These are phyloP conservation scores for Cicer cuneatum DNA, from an alignment of 306 rosid species.

Conservation along the genomic window DNA sequence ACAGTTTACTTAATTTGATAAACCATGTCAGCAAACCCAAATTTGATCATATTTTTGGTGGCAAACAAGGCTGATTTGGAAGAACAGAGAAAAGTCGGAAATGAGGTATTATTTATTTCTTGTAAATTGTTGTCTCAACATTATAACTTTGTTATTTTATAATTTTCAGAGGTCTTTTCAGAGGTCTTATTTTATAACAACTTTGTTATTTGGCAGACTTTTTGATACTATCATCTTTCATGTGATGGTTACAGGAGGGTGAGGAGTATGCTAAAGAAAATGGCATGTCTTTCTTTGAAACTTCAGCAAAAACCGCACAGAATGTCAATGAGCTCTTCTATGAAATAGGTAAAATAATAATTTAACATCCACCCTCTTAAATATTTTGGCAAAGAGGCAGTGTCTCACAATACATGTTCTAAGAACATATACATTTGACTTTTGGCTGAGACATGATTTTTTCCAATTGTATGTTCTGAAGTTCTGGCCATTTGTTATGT, in stretches of 20 bases:
- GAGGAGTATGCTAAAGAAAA: slow-evolving; percentile 82
- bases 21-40: slow-evolving; percentile 67
- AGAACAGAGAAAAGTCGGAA: slow-evolving; percentile 61
- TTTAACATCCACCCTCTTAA: not conserved
- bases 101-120: slow-evolving; percentile 59
- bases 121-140: not conserved
- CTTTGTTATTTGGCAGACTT: too few relatives aligned
- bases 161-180: not conserved
- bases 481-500: not conserved
- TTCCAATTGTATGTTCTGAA: slow-evolving; percentile 27
- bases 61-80: slow-evolving; percentile 85
- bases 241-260: slow-evolving; percentile 64
- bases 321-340: slow-evolving; percentile 89
- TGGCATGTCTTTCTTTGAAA: slow-evolving; percentile 74
- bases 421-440: not conserved
- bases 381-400: slow-evolving; percentile 1
- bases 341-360: slow-evolving; percentile 69
- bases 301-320: slow-evolving; percentile 89
- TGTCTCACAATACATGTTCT: not conserved
- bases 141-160: slow-evolving; percentile 7
- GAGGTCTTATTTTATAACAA: too few relatives aligned
- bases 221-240: slow-evolving; percentile 2
- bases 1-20: slow-evolving; percentile 13
- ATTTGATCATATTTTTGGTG: slow-evolving; percentile 71
- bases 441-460: not conserved